These are phyloP conservation scores for Botryotinia narcissicola DNA, from an alignment of 2,329 filamentous ascomycete species.

Conservation along the genomic window DNA sequence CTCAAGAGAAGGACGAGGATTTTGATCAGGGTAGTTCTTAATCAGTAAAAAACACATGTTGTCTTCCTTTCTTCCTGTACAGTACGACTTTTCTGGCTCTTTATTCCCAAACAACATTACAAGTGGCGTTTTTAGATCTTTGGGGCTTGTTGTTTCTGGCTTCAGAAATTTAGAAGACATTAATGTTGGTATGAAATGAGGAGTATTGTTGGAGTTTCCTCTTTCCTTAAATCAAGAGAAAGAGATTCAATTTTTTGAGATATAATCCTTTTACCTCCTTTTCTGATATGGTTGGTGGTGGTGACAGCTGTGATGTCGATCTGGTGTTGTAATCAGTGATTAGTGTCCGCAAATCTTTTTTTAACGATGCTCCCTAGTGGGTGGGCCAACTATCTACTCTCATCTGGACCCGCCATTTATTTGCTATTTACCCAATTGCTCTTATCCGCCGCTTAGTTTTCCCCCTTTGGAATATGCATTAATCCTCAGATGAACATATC, in stretches of 20 bases:
- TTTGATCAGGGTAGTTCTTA: conserved; percentile 58
- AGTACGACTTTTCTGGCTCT: conserved; percentile 14
- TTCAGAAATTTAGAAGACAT: conserved; percentile 19
- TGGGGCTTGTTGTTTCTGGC: conserved; percentile 21
- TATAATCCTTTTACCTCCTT: background rate
- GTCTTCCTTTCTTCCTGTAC: conserved; percentile 19
- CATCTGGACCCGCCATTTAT: conserved; percentile 14
- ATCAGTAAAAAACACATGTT: conserved; percentile 19
- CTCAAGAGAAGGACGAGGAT: conserved; percentile 36
- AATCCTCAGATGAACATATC: background rate
- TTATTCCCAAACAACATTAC: conserved; percentile 20
- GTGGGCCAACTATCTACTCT: conserved; percentile 8
- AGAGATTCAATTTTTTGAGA: conserved; percentile 20
- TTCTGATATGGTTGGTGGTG: conserved; percentile 11
- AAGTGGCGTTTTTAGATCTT: conserved; percentile 22
- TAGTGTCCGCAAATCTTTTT: conserved; percentile 22
- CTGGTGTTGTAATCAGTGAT: conserved; percentile 17
- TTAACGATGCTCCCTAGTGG: conserved; percentile 23
- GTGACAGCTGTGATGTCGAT: conserved; percentile 20
- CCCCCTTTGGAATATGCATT: background rate
- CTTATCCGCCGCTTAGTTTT: conserved; percentile 13
- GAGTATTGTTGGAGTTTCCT: conserved; percentile 16
- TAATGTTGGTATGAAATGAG: conserved; percentile 19
- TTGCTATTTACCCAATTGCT: conserved; percentile 14
- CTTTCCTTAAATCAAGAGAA: conserved; percentile 16